These are phyloP conservation scores for Monosporascus sp. DNA, from an alignment of 2,329 filamentous ascomycete genomes.

Conservation along the genomic window DNA sequence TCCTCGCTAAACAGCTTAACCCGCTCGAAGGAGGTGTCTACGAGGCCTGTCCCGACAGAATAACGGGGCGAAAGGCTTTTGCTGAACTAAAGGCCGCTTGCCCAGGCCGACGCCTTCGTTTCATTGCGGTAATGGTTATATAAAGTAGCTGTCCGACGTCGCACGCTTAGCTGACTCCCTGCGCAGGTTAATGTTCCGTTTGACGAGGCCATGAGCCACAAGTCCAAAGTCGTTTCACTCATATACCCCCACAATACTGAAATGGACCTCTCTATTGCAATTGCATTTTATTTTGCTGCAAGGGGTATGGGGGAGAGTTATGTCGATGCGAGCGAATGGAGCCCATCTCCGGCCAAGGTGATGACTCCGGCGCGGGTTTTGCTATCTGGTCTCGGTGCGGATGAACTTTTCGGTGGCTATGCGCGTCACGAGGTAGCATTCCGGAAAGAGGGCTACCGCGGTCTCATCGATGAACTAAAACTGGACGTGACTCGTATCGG, in stretches of 20 bases:
- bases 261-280: constrained; percentile 95
- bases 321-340: constrained; percentile 20
- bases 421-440: constrained; percentile 77
- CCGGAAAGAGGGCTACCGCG: constrained; percentile 60
- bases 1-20: constrained; percentile 36
- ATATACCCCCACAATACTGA: constrained; percentile 95
- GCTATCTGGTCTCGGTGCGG: constrained; percentile 87
- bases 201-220: constrained; percentile 64
- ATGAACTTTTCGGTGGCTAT: constrained; percentile 95
- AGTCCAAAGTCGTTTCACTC: constrained; percentile 64
- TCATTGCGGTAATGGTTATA: constrained; percentile 55
- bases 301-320: constrained; percentile 58
- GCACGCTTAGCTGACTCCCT: neutral
- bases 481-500: constrained; percentile 83
- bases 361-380: constrained; percentile 73
- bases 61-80: constrained; percentile 77
- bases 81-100: constrained; percentile 68
- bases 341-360: constrained; percentile 12
- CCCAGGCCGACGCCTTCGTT: constrained; percentile 70
- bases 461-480: constrained; percentile 74
- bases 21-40: constrained; percentile 44
- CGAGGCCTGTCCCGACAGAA: constrained; percentile 83
- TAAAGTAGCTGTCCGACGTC: too few species aligned
- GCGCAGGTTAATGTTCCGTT: constrained; percentile 75
- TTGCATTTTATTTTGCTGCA: constrained; percentile 91